Evolutionary conservation across 441 rosid species (phyloP).

Genomic region (Raphanus hybrid): DNA sequence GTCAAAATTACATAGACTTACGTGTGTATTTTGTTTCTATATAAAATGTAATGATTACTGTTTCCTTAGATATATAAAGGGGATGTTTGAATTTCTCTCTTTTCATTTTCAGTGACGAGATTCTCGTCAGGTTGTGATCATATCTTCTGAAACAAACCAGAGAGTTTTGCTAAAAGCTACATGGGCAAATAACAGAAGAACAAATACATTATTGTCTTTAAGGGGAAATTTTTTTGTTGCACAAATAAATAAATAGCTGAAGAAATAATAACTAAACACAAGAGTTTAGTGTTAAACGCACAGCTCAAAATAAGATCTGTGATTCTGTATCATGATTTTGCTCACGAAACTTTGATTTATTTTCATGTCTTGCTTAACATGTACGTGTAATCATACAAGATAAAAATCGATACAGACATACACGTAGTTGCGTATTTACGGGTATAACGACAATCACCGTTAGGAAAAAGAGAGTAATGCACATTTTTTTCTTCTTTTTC

Average conservation of each 20-base stretch:
- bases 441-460: conserved; percentile 29
- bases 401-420: conserved; percentile 16
- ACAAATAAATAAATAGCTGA: not conserved
- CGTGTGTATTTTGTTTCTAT: conserved; percentile 15
- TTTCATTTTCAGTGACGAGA: conserved; percentile 47
- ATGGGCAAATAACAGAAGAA: not conserved
- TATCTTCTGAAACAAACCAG: conserved; percentile 44
- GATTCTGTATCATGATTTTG: conserved; percentile 14
- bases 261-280: not conserved
- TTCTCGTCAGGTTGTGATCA: conserved; percentile 60
- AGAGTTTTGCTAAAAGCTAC: conserved; percentile 15
- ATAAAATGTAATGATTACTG: conserved; percentile 28
- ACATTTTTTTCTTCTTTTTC: not conserved
- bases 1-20: conserved; percentile 8
- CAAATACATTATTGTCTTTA: not conserved
- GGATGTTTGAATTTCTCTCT: conserved; percentile 32
- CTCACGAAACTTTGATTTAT: conserved; percentile 20
- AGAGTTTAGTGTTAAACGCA: not conserved
- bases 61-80: conserved; percentile 27
- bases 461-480: not conserved
- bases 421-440: not conserved
- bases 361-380: not conserved
- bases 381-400: conserved; percentile 15
- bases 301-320: not conserved
- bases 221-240: not conserved